Base-by-base conservation (phyloP, 345 rosid species). In the Populus deltoides region DNA sequence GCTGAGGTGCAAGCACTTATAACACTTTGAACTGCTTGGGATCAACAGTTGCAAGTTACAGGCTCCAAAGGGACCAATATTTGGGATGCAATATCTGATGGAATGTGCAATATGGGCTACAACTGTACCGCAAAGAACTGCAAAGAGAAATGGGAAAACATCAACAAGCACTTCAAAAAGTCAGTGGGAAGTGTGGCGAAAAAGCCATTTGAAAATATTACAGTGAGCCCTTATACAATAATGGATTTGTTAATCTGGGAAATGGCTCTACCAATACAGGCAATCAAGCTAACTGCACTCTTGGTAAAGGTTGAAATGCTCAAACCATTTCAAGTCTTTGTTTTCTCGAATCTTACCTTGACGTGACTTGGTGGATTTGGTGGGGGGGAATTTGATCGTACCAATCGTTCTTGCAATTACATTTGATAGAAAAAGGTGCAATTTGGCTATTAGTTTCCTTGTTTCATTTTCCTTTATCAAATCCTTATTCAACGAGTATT, bases 131-230 rank as follows among this genome's bases (percentile, higher is more conserved):
- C 90, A 7, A 90, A 87, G 78, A 90, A 92, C 82, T 93, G 98
- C 24, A 92, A 85, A 85, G 97, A 89, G 87, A 93, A 93, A 78
- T 93, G 97, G 97, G 95, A 90, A 78, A 93, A 92, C 83, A 90
- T 93, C 78, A 90, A 90, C 82, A 90, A 90, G 86, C 91, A 89
- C 85, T 89, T 81, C 89, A 86, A 74, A 82, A 89, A 80, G 81
- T 79, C 89, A 17, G 72, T 75, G 66, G 93, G 66, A 67, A 83
- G 78, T 51, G 84, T 86, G 47, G 75, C 29, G 35, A 86, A 80
- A 85, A 88, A 86, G 78, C 90, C 59, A 79, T 51, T 78, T 1
- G 89, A 85, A 68, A 85, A 83, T 74, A 81, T 82, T 75, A 88
- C 87, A 85, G 77, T 85, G 68, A 85, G 90, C 74, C 69, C 84